Base-by-base conservation (phyloP, 1,284 basidiomycete species). In the Thecaphora thlaspeos region DNA sequence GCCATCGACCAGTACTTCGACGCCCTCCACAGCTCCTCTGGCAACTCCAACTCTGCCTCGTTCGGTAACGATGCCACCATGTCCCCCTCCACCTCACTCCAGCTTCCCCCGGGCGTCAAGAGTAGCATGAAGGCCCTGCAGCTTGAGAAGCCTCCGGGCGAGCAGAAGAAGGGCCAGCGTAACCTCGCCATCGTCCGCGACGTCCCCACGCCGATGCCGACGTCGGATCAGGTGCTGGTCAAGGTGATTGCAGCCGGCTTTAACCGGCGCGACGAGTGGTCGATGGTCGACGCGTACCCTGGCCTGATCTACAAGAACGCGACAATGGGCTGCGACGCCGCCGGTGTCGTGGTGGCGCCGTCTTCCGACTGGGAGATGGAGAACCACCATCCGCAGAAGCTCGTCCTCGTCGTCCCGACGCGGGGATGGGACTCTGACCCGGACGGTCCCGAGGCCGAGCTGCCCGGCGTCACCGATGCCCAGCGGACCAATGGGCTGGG, bases 251-350 rank as follows among this genome's bases (percentile, higher is more conserved):
- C 88, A 10, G 87, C 83, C 0, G 84, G 83, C n/a, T 88, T 88
- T 80, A 91, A 91, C 74, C 87, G 86, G 61, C 81, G 87, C 69
- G 89, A 90, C 73, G 88, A 90, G 64, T 91, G 88, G 89, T 68
- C 68, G 2, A 83, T 87, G 32, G 82, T 83, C 55, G 87, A 86
- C 15, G 79, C 81, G 62, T 90, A 91, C 68, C 88, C 89, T 0
- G 81, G 81, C 5, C 85, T 90, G 37, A 78, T 78, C 2, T 80
- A 83, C 44, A 86, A 85, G 2, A 82, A 81, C 45, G 82, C 84
- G 0, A 82, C 71, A 1, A 56, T 88, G 30, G 89, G 89, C 12
- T 83, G 85, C 43, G 89, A 91, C 69, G 88, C 85, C 36, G 87
- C 86, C 71, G 61, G 66, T 18, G 39, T 44, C 2, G 24, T 71